Evolutionary conservation across 1,284 basidiomycete genomes (phyloP), one percentile per base, ranked within the genome.

Genomic region (Apiotrichum mycotoxinovorans): DNA sequence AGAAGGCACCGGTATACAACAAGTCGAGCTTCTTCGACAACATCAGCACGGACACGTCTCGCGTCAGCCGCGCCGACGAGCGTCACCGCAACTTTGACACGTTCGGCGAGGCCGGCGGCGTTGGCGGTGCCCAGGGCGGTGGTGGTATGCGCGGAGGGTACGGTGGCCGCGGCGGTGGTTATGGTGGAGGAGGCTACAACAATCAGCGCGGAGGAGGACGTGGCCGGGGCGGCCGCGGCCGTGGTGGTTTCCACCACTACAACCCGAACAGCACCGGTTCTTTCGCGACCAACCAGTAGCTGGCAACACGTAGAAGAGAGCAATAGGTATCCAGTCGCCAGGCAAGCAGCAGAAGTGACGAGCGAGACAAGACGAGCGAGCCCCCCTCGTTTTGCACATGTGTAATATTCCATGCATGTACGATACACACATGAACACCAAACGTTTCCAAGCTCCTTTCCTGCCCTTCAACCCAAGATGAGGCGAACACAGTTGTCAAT

Each of bases 21-120:
- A 75, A 74, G 52, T 64, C 70, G 25, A 64, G 64, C 44, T 75
- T 75, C 64, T 75, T 75, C 50, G 74, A 75, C 57, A 62, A 61
- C 30, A 64, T 75, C 22, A 66, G 63, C 20, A 59, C 58, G 17
- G 69, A 66, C 26, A 66, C 65, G n/a, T 57, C 66, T 2, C 61
- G 66, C 27, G 67, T 73, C 8, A 65, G 60, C 34, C 61, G 71
- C 27, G 66, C 67, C 5, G 72, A 74, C 42, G 74, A 75, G 56
- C 57, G 74, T 45, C 66, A 69, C 49, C 64, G 74, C 51, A 75
- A 75, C 56, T 61, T 64, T 27, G 74, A 75, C 54, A 75, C 74
- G 2, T 75, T 75, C 46, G 74, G 74, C 7, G 74, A 74, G 52
- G 70, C 71, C 8, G 72, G 71, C 18, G 72, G 67, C 30, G 30